Evolutionary conservation across 1,284 basidiomycete genomes (phyloP).

Genomic region (Thelephora terrestris): DNA sequence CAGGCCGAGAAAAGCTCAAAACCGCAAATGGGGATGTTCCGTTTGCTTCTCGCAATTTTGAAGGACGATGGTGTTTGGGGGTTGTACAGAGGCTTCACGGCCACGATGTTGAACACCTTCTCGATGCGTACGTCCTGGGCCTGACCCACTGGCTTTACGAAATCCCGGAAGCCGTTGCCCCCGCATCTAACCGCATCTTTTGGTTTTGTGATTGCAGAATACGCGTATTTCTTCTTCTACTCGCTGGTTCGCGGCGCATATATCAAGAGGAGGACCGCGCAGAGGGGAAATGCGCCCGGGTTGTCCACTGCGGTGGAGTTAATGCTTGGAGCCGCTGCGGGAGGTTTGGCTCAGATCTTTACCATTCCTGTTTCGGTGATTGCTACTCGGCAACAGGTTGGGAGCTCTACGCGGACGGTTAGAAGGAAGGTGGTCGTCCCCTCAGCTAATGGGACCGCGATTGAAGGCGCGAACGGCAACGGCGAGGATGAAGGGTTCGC

Average conservation of each 20-base stretch:
- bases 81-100: conserved; percentile 88
- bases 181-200: neutral
- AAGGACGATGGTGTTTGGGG: conserved; percentile 73
- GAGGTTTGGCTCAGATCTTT: conserved; percentile 93
- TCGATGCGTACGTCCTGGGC: conserved; percentile 69
- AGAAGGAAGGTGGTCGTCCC: conserved; percentile 4
- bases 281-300: conserved; percentile 45
- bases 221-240: conserved; percentile 99
- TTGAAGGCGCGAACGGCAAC: conserved; percentile 8
- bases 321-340: conserved; percentile 83
- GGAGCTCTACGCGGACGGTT: conserved; percentile 24
- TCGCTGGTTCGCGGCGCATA: conserved; percentile 82
- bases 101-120: conserved; percentile 99
- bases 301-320: conserved; percentile 81
- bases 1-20: conserved; percentile 64
- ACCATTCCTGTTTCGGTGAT: conserved; percentile 98
- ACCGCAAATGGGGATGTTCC: conserved; percentile 50
- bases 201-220: conserved; percentile 50
- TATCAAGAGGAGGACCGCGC: conserved; percentile 54
- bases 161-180: neutral
- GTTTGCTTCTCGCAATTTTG: conserved; percentile 61
- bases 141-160: neutral
- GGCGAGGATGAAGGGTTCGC: conserved; percentile 1
- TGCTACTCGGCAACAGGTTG: conserved; percentile 94
- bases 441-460: conserved; percentile 1